A percentile compares a stretch with the other conserved stretches of the same genome.
Conservation (phyloP, 179 eudicot genomes). For the Silene coronaria region DNA sequence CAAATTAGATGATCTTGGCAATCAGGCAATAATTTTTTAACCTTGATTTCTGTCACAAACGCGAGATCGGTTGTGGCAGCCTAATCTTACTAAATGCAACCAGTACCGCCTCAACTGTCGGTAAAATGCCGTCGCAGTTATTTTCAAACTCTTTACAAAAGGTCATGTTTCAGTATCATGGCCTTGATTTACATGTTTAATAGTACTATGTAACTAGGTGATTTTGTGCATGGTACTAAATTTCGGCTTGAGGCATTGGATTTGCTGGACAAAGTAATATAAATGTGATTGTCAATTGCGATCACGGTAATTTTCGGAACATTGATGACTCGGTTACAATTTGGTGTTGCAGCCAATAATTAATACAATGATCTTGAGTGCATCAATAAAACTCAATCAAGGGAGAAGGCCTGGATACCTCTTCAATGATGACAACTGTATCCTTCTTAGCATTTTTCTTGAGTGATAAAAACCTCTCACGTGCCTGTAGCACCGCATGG, state of each 20-base stretch:
- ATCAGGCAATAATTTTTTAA: too few relatives aligned
- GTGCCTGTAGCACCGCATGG: constrained; percentile 43
- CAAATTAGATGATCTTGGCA: constrained; percentile 20
- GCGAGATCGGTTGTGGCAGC: background rate
- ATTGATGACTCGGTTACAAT: too few relatives aligned
- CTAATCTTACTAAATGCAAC: background rate
- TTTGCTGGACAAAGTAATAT: background rate
- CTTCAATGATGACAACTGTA: constrained; percentile 57
- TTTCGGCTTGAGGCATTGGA: background rate
- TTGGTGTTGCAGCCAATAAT: too few relatives aligned
- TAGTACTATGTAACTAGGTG: background rate
- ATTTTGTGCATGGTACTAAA: background rate
- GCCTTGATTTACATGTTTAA: background rate
- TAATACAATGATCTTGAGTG: background rate
- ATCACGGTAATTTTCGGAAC: too few relatives aligned
- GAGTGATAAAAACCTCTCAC: constrained; percentile 71
- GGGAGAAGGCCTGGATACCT: constrained; percentile 45
- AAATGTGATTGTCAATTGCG: background rate
- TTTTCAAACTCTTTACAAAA: background rate
- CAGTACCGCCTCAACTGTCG: background rate
- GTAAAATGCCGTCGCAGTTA: background rate
- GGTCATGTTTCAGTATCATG: background rate
- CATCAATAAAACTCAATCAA: background rate
- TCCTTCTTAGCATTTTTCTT: constrained; percentile 72
- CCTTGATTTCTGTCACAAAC: too few relatives aligned